phyloP scores from a whole-genome alignment of 495 filamentous ascomycete genomes.

The Chaetomium cochliodes region DNA sequence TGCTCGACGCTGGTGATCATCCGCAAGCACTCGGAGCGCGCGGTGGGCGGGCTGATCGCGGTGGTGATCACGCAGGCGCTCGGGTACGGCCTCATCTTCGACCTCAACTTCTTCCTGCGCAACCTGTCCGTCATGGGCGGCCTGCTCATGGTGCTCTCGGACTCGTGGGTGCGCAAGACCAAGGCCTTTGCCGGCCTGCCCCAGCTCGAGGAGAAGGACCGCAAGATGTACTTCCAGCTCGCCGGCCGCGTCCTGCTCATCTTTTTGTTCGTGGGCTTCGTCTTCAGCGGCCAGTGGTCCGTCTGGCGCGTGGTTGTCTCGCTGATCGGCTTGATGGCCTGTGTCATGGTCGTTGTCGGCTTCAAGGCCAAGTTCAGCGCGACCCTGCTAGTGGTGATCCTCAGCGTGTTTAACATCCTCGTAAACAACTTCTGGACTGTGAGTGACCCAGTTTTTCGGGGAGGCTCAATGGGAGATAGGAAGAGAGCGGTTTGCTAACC shows the following conservation, averaged over 20 bases:
- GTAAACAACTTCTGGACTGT: conserved; percentile 99
- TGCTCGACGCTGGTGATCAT: conserved; percentile 85
- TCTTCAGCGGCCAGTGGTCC: conserved; percentile 92
- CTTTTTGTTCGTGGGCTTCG: conserved; percentile 93
- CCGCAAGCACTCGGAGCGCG: conserved; percentile 87
- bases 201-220: conserved; percentile 94
- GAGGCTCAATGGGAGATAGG: neutral
- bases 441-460: conserved; percentile 40
- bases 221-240: conserved; percentile 99
- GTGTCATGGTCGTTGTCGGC: conserved; percentile 97
- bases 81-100: conserved; percentile 97
- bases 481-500: neutral
- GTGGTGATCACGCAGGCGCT: conserved; percentile 96
- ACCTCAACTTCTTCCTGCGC: conserved; percentile 99
- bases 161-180: conserved; percentile 95
- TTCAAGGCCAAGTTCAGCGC: conserved; percentile 99
- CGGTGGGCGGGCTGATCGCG: conserved; percentile 81
- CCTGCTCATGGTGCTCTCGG: conserved; percentile 94
- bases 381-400: conserved; percentile 84
- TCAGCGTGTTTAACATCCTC: conserved; percentile 92
- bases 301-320: conserved; percentile 80
- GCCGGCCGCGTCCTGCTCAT: conserved; percentile 94
- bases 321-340: conserved; percentile 80
- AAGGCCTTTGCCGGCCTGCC: conserved; percentile 95
- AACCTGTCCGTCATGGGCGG: conserved; percentile 97